A percentile compares a stretch with the other conserved stretches of the same genome.
phyloP scores from a whole-genome alignment of 768 basidiomycete species.

The Agaricus subrufescens region DNA sequence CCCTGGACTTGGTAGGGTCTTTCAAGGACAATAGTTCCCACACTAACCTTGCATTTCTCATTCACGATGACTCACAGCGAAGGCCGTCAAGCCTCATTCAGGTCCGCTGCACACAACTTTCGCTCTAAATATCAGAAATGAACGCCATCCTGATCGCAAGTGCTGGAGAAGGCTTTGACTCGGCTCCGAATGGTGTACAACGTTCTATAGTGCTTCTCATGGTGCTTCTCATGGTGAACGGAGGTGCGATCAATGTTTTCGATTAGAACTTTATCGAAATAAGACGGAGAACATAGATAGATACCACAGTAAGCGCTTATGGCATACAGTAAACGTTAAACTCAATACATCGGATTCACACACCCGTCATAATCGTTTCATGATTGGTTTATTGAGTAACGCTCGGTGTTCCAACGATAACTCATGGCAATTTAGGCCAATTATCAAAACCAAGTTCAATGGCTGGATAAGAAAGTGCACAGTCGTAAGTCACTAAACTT shows the following conservation, averaged over 20 bases:
- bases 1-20: too few species aligned
- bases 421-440: slow-evolving; percentile 36
- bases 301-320: too few species aligned
- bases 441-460: slow-evolving; percentile 70
- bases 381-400: too few species aligned
- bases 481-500: slow-evolving; percentile 6
- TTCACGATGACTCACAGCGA: background rate
- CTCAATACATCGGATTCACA: too few species aligned
- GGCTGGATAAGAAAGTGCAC: slow-evolving; percentile 29
- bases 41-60: background rate
- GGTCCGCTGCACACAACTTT: background rate
- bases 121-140: background rate
- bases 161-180: too few species aligned
- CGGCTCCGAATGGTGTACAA: background rate
- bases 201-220: background rate
- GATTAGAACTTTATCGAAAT: background rate
- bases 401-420: too few species aligned
- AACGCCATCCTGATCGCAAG: background rate
- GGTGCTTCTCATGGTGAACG: background rate
- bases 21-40: background rate
- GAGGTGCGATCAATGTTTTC: background rate
- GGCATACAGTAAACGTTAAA: too few species aligned
- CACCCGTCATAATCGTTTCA: too few species aligned
- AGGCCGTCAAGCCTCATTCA: too few species aligned
- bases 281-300: too few species aligned